Percentiles rank a stretch among this genome's conserved stretches.
Conservation (phyloP, 345 rosid species). For the Combretum micranthum region DNA sequence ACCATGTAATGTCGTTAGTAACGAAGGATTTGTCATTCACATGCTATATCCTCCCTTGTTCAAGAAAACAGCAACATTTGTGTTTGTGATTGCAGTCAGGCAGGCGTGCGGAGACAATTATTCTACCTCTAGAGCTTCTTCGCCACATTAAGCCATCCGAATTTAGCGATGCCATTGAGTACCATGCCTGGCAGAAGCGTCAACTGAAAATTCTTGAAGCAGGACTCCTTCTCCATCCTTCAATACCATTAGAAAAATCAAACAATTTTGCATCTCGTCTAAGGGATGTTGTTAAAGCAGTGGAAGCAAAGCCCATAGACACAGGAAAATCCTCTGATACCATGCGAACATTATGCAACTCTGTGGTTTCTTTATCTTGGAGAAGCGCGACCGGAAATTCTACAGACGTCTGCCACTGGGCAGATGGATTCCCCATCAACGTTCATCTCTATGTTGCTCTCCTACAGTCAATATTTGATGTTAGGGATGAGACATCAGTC, state of each 20-base stretch:
- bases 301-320: slow-evolving; percentile 34
- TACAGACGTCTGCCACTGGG: slow-evolving; percentile 42
- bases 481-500: slow-evolving; percentile 32
- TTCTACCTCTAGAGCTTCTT: slow-evolving; percentile 84
- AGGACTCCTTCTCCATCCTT: slow-evolving; percentile 38
- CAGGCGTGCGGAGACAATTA: slow-evolving; percentile 82
- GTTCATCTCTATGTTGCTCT: slow-evolving; percentile 32
- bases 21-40: no score
- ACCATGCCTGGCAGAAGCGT: slow-evolving; percentile 47
- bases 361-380: slow-evolving; percentile 39
- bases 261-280: slow-evolving; percentile 22
- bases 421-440: slow-evolving; percentile 45
- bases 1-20: no score
- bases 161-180: slow-evolving; percentile 60
- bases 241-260: slow-evolving; percentile 29
- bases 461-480: slow-evolving; percentile 30
- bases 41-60: no score
- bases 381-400: slow-evolving; percentile 28
- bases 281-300: slow-evolving; percentile 23
- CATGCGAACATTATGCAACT: slow-evolving; percentile 33
- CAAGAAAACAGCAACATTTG: not conserved
- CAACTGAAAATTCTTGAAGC: slow-evolving; percentile 35
- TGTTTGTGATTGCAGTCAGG: slow-evolving; percentile 40
- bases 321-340: slow-evolving; percentile 35
- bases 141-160: slow-evolving; percentile 85